Evolutionary conservation across 495 filamentous ascomycete genomes (phyloP), one percentile per base, ranked within the genome.

Genomic region (Penicillium maclennaniae): DNA sequence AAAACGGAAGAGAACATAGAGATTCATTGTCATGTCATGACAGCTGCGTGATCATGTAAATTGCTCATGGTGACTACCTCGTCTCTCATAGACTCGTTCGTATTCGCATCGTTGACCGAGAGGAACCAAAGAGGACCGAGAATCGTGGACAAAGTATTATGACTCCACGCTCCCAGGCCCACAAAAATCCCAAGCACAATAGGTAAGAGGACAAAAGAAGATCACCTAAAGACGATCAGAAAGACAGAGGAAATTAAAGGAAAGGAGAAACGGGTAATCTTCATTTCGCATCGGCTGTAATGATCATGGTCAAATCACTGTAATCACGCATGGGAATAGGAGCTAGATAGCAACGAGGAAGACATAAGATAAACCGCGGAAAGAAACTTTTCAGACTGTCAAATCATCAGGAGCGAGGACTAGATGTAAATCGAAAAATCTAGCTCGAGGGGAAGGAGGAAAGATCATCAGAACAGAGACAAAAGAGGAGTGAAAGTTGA

Each of bases 301-400:
- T 64, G 63, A 65, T 74, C 68, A 69, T 68, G 58, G 62, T 63
- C 66, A 69, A 62, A 69, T 69, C 62, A 69, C 63, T 59, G 58
- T 60, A 65, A 60, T 70, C 64, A 65, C 66, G 62, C 59, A 66
- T 65, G 68, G 58, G 68, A 69, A 71, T 69, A 69, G 61, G 60
- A 71, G 63, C 61, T 69, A 58, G 60, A 62, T 67, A 68, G 63
- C 59, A 57, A 66, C 64, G 26, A 59, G 54, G 52, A 51, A 57
- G 49, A 66, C 48, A 56, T 47, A 41, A 36, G 47, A 43, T 45
- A 54, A 51, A 53, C 16, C 51, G 39, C 23, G 53, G 46, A 56
- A 53, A 51, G 36, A 65, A 54, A 76, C 73, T 76, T 76, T 76
- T 76, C 66, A 61, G 68, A 72, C 60, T 69, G 69, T 62, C 69